phyloP scores from a whole-genome alignment of 2,329 filamentous ascomycete species.

The Penicillium nordicum region DNA sequence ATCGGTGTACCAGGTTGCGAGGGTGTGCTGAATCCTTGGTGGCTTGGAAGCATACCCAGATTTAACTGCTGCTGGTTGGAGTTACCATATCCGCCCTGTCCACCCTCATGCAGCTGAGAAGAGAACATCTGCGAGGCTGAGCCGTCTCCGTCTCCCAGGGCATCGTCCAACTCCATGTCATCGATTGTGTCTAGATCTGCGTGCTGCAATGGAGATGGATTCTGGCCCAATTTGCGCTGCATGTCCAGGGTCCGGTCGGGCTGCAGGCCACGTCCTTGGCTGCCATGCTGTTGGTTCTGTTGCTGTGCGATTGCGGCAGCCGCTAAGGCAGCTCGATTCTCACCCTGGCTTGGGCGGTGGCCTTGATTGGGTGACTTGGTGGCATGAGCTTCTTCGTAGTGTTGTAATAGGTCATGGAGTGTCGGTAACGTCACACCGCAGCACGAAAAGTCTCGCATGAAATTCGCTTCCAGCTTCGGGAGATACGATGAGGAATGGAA shows the following conservation, averaged over 20 bases:
- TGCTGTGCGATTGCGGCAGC: conserved; percentile 49
- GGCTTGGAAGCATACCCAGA: conserved; percentile 70
- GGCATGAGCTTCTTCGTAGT: conserved; percentile 94
- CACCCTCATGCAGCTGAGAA: conserved; percentile 65
- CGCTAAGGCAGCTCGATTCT: conserved; percentile 51
- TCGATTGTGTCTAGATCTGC: conserved; percentile 77
- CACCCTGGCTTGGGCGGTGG: conserved; percentile 50
- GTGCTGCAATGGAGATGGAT: conserved; percentile 30
- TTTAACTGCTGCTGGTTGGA: conserved; percentile 68
- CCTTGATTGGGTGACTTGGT: conserved; percentile 56
- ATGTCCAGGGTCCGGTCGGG: conserved; percentile 35
- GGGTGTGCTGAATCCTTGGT: conserved; percentile 70
- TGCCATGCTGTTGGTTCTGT: conserved; percentile 46
- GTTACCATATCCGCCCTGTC: conserved; percentile 59
- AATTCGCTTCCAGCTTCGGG: conserved; percentile 93
- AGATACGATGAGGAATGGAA: conserved; percentile 96
- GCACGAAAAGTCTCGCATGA: conserved; percentile 96
- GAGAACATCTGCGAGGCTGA: conserved; percentile 44
- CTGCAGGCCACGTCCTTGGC: conserved; percentile 34
- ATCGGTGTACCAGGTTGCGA: conserved; percentile 85
- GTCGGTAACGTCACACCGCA: conserved; percentile 87
- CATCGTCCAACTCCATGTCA: conserved; percentile 96
- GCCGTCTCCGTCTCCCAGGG: conserved; percentile 52
- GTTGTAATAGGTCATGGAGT: conserved; percentile 89
- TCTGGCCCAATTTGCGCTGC: conserved; percentile 39